Conservation (phyloP, 805 yeast species). For the Cyberlindnera saturnus region DNA sequence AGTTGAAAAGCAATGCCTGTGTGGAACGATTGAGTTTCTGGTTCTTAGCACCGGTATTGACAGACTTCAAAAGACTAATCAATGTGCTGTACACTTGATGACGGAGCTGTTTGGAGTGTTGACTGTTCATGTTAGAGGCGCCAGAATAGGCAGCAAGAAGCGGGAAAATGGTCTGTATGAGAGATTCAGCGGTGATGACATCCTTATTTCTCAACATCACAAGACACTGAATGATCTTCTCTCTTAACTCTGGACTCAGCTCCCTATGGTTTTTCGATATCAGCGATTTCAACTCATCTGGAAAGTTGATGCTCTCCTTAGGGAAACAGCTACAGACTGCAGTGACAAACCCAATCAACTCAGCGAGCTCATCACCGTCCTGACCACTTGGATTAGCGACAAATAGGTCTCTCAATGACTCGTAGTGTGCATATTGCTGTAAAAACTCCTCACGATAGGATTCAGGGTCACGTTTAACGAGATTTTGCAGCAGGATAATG, state of each 20-base stretch:
- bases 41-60: slow-evolving; percentile 83
- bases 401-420: slow-evolving; percentile 82
- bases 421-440: slow-evolving; percentile 90
- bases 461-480: slow-evolving; percentile 89
- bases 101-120: slow-evolving; percentile 77
- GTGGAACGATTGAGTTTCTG: slow-evolving; percentile 86
- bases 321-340: slow-evolving; percentile 92
- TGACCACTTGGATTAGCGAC: slow-evolving; percentile 56
- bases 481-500: slow-evolving; percentile 83
- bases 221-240: slow-evolving; percentile 83
- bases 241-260: slow-evolving; percentile 79
- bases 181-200: slow-evolving; percentile 67
- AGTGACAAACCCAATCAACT: slow-evolving; percentile 81
- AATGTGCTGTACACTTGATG: slow-evolving; percentile 76
- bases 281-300: slow-evolving; percentile 68
- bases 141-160: slow-evolving; percentile 64
- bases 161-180: slow-evolving; percentile 87
- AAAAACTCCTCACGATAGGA: slow-evolving; percentile 92
- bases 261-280: slow-evolving; percentile 73
- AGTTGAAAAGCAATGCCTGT: slow-evolving; percentile 85
- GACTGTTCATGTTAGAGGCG: slow-evolving; percentile 36
- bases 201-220: slow-evolving; percentile 87
- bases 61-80: slow-evolving; percentile 70
- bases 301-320: slow-evolving; percentile 78
- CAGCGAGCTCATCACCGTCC: slow-evolving; percentile 53